Evolutionary conservation across 2,329 filamentous ascomycete genomes (phyloP).

Genomic region (Colletotrichum limetticola): DNA sequence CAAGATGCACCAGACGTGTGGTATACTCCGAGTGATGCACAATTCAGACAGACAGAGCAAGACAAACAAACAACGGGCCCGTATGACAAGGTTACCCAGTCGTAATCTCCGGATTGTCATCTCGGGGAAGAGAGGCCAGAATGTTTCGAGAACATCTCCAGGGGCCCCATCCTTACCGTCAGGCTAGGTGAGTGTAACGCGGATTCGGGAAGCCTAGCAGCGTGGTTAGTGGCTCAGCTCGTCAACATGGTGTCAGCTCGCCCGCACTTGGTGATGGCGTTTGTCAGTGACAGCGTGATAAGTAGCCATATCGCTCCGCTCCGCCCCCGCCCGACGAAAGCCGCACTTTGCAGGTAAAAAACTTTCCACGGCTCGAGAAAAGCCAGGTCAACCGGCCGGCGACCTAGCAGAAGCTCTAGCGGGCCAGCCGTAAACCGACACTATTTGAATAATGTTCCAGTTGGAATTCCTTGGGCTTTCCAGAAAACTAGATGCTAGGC

Average conservation of each 20-base stretch:
- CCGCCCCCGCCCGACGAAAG: neutral
- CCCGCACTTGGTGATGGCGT: neutral
- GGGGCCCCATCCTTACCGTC: neutral
- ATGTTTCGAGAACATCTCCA: conserved; percentile 29
- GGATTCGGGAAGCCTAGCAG: neutral
- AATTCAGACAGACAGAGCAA: neutral
- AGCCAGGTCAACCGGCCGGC: too few relatives aligned
- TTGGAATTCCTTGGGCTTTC: too few relatives aligned
- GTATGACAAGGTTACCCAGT: conserved; percentile 6
- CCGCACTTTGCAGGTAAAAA: neutral
- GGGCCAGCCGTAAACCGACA: too few relatives aligned
- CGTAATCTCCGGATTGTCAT: conserved; percentile 27
- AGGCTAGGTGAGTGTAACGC: neutral
- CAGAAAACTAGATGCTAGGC: too few relatives aligned
- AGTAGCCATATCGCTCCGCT: neutral
- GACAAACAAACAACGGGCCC: conserved; percentile 15
- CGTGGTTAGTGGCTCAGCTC: neutral
- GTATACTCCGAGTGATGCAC: neutral
- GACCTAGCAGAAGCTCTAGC: neutral
- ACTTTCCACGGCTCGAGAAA: neutral
- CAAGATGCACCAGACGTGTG: neutral
- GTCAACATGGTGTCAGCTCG: neutral
- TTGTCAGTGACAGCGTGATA: neutral
- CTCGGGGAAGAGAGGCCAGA: conserved; percentile 18
- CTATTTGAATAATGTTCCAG: too few relatives aligned